Evolutionary conservation across 78 protist species (phyloP).

Genomic region (Dictyostelium brefeldianum): DNA sequence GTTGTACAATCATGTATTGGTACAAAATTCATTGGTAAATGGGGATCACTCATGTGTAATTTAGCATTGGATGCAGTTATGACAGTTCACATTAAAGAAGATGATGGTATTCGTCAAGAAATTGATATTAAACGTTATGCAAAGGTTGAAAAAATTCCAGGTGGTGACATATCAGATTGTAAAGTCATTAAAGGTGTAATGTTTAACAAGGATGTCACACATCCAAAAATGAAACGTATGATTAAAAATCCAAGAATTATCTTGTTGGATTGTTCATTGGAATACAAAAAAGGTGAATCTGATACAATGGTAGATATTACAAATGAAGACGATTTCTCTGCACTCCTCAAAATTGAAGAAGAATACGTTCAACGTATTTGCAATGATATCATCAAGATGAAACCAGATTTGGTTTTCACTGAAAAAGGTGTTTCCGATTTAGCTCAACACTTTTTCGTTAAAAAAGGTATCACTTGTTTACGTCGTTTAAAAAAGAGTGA

Average conservation of each 20-base stretch:
- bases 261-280: constrained; percentile 98
- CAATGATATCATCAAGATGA: constrained; percentile 92
- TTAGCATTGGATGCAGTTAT: constrained; percentile 99
- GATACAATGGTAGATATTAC: constrained; percentile 96
- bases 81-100: constrained; percentile 86
- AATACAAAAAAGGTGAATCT: constrained; percentile 99
- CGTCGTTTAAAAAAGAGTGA: constrained; percentile 99
- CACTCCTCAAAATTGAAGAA: constrained; percentile 95
- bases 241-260: constrained; percentile 98
- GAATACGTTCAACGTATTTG: constrained; percentile 93
- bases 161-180: constrained; percentile 97
- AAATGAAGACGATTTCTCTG: constrained; percentile 92
- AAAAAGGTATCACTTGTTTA: constrained; percentile 96
- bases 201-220: constrained; percentile 99
- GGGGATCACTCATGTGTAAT: constrained; percentile 90
- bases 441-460: constrained; percentile 96
- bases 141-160: constrained; percentile 98
- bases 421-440: constrained; percentile 99
- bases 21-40: constrained; percentile 93
- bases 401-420: constrained; percentile 99
- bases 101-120: constrained; percentile 84
- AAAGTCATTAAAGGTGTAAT: constrained; percentile 97
- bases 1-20: constrained; percentile 91
- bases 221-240: constrained; percentile 97
- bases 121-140: constrained; percentile 98